Base-by-base conservation (phyloP, 2,329 filamentous ascomycete species). In the Zalaria obscura region DNA sequence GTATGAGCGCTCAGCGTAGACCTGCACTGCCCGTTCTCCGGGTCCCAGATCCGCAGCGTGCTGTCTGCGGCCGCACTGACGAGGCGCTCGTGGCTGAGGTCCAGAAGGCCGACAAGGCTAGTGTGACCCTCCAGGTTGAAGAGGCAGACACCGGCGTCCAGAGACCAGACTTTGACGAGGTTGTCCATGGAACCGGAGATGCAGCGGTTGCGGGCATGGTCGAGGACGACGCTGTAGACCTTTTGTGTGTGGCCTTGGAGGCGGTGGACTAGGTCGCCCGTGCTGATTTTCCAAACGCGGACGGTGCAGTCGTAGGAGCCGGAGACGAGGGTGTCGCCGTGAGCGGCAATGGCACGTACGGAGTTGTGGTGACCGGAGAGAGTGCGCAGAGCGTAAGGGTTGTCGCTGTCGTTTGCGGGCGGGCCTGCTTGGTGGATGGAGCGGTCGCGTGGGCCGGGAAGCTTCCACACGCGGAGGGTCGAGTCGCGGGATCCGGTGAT, bases 151-250 rank as follows among this genome's bases (percentile, higher is more conserved):
- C 91, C 91, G 2, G 83, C 91, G 27, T 86, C 79, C 9, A 98
- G 72, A 45, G 89, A 91, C 91, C 91, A 98, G 8, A 98, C 89
- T 63, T 95, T 96, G 57, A 98, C 91, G 48, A 88, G 73, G 47
- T 91, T 94, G 60, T 98, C 91, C 91, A 98, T 98, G 5, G 88
- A 94, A 8, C 91, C 91, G 48, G 88, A 95, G 48, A 98, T 96
- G 63, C 91, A 98, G 34, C 89, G 82, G 55, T 93, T 93, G 45
- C 91, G 83, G 52, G 82, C 79, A 50, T 87, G 82, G 55, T 98
- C 91, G 25, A 96, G 68, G 5, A 98, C 91, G 5, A 98, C 91
- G 46, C 88, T 95, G 60, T 98, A 98, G 0, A 98, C 91, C 60
- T 98, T 96, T 58, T 89, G 80, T 0, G 76, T 75, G 57, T 98